Percentiles rank a stretch among this genome's conserved stretches.
Conservation (phyloP, 169 alveolate genomes). For the Blepharisma undulans region DNA sequence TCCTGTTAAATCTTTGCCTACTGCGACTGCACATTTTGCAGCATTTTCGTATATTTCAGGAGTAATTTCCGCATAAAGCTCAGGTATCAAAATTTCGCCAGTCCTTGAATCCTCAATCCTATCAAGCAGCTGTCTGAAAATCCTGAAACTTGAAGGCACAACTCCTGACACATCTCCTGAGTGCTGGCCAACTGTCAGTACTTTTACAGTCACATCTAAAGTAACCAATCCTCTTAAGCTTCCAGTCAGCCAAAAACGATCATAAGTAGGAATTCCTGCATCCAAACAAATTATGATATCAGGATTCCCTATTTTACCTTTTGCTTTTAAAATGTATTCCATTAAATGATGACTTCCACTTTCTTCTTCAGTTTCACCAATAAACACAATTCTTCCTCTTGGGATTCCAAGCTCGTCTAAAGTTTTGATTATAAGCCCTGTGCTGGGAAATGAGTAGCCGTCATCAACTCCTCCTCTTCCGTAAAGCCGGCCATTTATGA, state of each 20-base stretch:
- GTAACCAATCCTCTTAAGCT: conserved; percentile 77
- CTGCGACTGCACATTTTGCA: conserved; percentile 57
- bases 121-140: conserved; percentile 70
- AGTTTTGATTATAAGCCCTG: conserved; percentile 73
- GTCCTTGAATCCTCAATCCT: conserved; percentile 79
- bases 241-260: conserved; percentile 78
- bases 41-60: conserved; percentile 69
- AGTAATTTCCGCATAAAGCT: conserved; percentile 63
- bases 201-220: conserved; percentile 64
- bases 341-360: conserved; percentile 69
- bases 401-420: conserved; percentile 59
- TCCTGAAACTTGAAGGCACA: conserved; percentile 82
- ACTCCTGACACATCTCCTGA: conserved; percentile 85
- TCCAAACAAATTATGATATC: conserved; percentile 80
- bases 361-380: conserved; percentile 86
- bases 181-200: conserved; percentile 75
- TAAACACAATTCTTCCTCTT: conserved; percentile 76
- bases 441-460: conserved; percentile 76
- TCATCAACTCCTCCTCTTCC: conserved; percentile 90
- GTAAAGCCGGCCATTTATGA: conserved; percentile 70
- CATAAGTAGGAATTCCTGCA: conserved; percentile 76
- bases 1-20: conserved; percentile 48
- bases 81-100: conserved; percentile 61
- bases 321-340: conserved; percentile 58
- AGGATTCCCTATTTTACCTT: conserved; percentile 66